Base-by-base conservation (phyloP, 2,329 filamentous ascomycete species). In the Ophiostoma australiae region DNA sequence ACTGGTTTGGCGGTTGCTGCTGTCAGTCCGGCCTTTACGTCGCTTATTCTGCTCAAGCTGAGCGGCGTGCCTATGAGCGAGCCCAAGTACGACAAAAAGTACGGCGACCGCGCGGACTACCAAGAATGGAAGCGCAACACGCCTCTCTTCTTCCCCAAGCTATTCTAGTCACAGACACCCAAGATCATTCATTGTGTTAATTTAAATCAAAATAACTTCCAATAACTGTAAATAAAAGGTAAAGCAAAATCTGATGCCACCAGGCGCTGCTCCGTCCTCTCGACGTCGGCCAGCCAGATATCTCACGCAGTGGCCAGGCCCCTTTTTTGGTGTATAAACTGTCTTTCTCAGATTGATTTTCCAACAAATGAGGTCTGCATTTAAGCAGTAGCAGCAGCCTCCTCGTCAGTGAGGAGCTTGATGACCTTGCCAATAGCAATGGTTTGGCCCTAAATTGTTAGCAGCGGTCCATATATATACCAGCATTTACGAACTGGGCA, bases 381-480 rank as follows among this genome's bases (percentile, higher is more conserved):
- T 74, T 76, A 77, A 75, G 74, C 73, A 23, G 63, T 13, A 23
- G 63, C n/a, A n/a, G 63, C 63, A 65, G 33, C 63, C 8, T 71
- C 55, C 58, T 75, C 72, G 31, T 78, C 77, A 3, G 74, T 76
- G 76, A 88, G 84, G 74, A 99, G 87, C 86, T 94, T 97, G 72
- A 93, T 97, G 80, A 99, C 96, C 87, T 99, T 99, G 78, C 95
- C 95, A 83, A 99, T 99, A 71, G 95, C 95, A 83, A 99, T 97
- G 0, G 95, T 99, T 91, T 98, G 94, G 77, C 95, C 95, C 90
- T 98, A 78, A 70, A 3, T 17, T 27, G 48, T 63, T 68, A 68
- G 58, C 20, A 78, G 69, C 74, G 33, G 70, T 31, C 44, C 35
- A 44, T 41, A 15, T 58, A 39, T 58, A 41, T 17, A 7, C 44